Conservation (phyloP, 345 rosid genomes). For the Camelina laxa region DNA sequence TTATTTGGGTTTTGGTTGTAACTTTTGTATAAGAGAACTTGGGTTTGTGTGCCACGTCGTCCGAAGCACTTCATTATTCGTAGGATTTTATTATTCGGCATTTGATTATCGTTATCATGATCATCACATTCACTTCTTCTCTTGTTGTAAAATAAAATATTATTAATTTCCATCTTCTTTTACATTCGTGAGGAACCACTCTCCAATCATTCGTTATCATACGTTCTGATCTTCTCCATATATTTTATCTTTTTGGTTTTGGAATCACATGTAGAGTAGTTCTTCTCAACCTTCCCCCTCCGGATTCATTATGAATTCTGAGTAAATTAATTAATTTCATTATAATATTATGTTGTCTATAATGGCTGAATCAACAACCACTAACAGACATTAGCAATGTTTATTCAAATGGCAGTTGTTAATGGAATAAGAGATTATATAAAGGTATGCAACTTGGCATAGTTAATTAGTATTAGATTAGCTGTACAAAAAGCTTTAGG, state of each 20-base stretch:
- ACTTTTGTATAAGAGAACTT: neutral
- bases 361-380: constrained; percentile 11
- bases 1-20: constrained; percentile 20
- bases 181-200: neutral
- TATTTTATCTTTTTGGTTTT: neutral
- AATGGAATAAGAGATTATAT: neutral
- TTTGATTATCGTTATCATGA: constrained; percentile 23
- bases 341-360: neutral
- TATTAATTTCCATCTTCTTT: neutral
- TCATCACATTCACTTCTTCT: constrained; percentile 24
- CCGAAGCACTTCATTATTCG: neutral
- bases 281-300: neutral
- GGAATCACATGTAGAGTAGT: constrained; percentile 24
- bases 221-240: neutral
- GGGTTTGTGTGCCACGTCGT: constrained; percentile 31
- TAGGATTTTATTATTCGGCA: constrained; percentile 19
- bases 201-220: constrained; percentile 4
- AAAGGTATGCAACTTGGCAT: constrained; percentile 11
- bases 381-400: constrained; percentile 6
- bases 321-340: neutral
- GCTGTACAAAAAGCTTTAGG: too few species aligned
- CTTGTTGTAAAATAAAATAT: constrained; percentile 28
- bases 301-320: neutral
- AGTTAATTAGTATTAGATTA: neutral
- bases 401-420: constrained; percentile 7